Conservation (phyloP, 2,329 filamentous ascomycete genomes). For the Zymoseptoria crescenta region DNA sequence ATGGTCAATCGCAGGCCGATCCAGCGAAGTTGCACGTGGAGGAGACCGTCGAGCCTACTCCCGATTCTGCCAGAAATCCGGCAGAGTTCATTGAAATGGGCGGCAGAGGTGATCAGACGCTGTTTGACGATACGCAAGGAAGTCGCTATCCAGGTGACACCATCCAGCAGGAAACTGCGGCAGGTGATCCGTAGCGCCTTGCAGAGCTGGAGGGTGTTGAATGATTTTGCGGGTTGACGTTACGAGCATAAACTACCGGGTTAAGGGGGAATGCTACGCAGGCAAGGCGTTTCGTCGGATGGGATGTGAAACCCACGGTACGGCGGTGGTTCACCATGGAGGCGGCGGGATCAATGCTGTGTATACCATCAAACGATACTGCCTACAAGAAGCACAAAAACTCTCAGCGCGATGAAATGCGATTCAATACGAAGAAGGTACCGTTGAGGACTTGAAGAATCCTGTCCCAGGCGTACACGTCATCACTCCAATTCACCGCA, state of each 20-base stretch:
- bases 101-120: conserved; percentile 71
- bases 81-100: conserved; percentile 78
- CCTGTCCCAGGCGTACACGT: not conserved
- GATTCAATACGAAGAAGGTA: too few relatives aligned
- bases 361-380: not conserved
- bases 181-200: not conserved
- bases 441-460: not conserved
- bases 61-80: conserved; percentile 58
- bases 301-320: too few relatives aligned
- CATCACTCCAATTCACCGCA: not conserved
- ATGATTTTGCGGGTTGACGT: not conserved
- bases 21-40: conserved; percentile 33
- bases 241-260: not conserved
- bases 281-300: not conserved
- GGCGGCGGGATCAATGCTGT: not conserved
- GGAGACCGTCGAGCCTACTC: conserved; percentile 53
- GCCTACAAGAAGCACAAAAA: not conserved
- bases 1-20: conserved; percentile 25
- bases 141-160: conserved; percentile 25
- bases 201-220: not conserved
- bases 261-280: not conserved
- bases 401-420: not conserved
- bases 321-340: not conserved
- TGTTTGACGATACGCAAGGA: conserved; percentile 53
- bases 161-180: conserved; percentile 9